Evolutionary conservation across 192 early-diverging fungal species (phyloP).

Genomic region (Chytriomyces sp.): DNA sequence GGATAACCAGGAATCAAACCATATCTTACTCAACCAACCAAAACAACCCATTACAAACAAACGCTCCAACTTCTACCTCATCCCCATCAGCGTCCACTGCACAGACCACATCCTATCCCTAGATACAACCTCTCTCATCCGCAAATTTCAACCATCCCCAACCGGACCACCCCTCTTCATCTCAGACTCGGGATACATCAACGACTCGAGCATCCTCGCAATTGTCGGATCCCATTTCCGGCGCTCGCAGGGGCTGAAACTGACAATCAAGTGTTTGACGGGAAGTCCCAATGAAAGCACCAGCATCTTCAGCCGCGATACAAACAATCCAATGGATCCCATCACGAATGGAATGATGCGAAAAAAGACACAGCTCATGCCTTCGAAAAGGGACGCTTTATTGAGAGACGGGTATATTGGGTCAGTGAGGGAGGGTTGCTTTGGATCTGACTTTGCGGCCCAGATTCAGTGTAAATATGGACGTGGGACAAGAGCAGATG

Average conservation of each 20-base stretch:
- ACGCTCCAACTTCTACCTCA: neutral
- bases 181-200: neutral
- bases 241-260: conserved; percentile 1
- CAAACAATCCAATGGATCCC: neutral
- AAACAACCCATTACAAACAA: neutral
- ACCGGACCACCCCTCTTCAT: neutral
- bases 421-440: conserved; percentile 19
- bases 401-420: conserved; percentile 22
- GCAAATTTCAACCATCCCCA: neutral
- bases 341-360: too few species aligned
- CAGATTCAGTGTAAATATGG: neutral
- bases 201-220: conserved; percentile 20
- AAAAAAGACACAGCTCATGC: too few species aligned
- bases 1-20: neutral
- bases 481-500: neutral
- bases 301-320: conserved; percentile 14
- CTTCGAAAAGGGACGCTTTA: neutral
- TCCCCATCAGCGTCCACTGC: conserved; percentile 18
- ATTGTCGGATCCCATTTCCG: neutral
- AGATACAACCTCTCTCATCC: conserved; percentile 1
- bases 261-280: conserved; percentile 13
- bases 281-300: conserved; percentile 8
- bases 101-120: conserved; percentile 13
- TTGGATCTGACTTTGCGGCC: conserved; percentile 23
- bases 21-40: neutral